Conservation (phyloP, 345 rosid species). For the Cardamine chenopodiifolia region DNA sequence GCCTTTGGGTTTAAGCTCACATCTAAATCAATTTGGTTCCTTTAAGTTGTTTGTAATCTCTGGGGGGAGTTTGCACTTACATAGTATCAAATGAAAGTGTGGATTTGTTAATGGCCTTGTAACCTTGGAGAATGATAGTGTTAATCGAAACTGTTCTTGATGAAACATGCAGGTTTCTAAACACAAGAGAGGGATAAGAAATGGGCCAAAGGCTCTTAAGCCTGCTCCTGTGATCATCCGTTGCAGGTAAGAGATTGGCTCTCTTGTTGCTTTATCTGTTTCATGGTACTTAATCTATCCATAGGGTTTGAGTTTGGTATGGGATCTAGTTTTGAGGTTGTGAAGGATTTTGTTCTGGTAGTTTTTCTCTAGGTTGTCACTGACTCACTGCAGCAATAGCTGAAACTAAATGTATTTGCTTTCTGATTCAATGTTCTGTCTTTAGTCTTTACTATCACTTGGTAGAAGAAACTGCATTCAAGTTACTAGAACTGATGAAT, state of each 20-base stretch:
- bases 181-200: conserved; percentile 69
- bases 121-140: neutral
- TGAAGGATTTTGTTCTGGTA: neutral
- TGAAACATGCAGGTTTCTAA: conserved; percentile 57
- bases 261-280: conserved; percentile 8
- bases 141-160: conserved; percentile 8
- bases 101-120: neutral
- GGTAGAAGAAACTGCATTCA: conserved; percentile 12
- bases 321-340: neutral
- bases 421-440: neutral
- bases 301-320: neutral
- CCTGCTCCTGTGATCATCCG: conserved; percentile 84
- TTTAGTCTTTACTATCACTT: neutral
- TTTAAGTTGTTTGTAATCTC: conserved; percentile 2
- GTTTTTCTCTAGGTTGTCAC: neutral
- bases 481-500: conserved; percentile 4
- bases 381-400: neutral
- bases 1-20: conserved; percentile 8
- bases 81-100: neutral
- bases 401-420: no score
- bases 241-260: conserved; percentile 62
- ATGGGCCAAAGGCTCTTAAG: conserved; percentile 85
- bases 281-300: neutral
- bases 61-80: neutral
- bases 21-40: neutral